phyloP scores from a whole-genome alignment of 306 rosid genomes.

The Vicia faba region DNA sequence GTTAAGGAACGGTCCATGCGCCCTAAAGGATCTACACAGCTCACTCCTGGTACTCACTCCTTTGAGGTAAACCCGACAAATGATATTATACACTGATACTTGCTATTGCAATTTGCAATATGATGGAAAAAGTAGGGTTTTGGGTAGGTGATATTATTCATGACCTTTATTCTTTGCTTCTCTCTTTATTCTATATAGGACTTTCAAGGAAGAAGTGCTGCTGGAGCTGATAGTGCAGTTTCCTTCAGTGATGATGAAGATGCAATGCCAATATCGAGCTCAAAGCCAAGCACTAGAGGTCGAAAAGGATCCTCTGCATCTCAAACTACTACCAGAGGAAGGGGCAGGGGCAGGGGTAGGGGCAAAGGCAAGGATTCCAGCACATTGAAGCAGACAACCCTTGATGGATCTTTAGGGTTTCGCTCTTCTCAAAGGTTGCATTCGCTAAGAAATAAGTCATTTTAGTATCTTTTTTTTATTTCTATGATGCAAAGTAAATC shows the following conservation, averaged over 20 bases:
- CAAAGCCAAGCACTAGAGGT: slow-evolving; percentile 72
- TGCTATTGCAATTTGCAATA: slow-evolving; percentile 25
- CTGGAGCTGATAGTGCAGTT: slow-evolving; percentile 65
- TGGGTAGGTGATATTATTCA: slow-evolving; percentile 16
- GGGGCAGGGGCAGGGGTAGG: slow-evolving; percentile 83
- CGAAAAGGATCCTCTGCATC: slow-evolving; percentile 63
- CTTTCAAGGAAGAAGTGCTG: slow-evolving; percentile 58
- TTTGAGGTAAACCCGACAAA: slow-evolving; percentile 56
- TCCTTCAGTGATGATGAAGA: slow-evolving; percentile 96
- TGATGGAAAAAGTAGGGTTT: slow-evolving; percentile 4
- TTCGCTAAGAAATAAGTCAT: slow-evolving; percentile 31
- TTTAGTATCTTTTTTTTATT: slow-evolving; percentile 1
- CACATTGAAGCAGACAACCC: slow-evolving; percentile 85
- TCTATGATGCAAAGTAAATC: slow-evolving; percentile 26
- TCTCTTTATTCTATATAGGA: slow-evolving; percentile 50
- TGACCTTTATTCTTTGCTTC: slow-evolving; percentile 32
- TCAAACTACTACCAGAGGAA: slow-evolving; percentile 70
- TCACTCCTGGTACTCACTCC: slow-evolving; percentile 51
- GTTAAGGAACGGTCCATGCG: slow-evolving; percentile 69
- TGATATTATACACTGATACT: slow-evolving; percentile 11
- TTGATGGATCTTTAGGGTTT: slow-evolving; percentile 80
- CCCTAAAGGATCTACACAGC: slow-evolving; percentile 55
- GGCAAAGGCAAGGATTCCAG: slow-evolving; percentile 54
- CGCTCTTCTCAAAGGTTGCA: slow-evolving; percentile 76
- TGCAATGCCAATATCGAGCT: slow-evolving; percentile 50